Conservation (phyloP, 805 yeast species). For the Suhomyces canberraensis region DNA sequence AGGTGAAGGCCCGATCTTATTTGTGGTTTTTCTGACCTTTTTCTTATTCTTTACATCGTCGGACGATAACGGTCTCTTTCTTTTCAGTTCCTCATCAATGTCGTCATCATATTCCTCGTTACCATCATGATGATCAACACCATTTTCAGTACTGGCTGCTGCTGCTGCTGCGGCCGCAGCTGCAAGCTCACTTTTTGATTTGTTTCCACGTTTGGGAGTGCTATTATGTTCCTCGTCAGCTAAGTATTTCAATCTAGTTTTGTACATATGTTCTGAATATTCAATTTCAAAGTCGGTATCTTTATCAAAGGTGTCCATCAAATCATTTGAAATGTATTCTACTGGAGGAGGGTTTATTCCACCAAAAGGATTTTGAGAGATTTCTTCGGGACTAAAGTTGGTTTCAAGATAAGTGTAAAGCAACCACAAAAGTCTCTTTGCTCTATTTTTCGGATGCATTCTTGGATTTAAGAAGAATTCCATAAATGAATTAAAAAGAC, state of each 20-base stretch:
- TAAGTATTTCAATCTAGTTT: constrained; percentile 37
- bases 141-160: neutral
- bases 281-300: constrained; percentile 49
- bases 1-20: constrained; percentile 7
- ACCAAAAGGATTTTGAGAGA: constrained; percentile 59
- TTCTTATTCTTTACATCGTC: constrained; percentile 5
- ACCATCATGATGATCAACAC: constrained; percentile 6
- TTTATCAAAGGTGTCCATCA: constrained; percentile 33
- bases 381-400: constrained; percentile 48
- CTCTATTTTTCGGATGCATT: constrained; percentile 63
- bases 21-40: constrained; percentile 2
- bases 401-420: constrained; percentile 79
- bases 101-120: constrained; percentile 8
- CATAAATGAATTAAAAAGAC: constrained; percentile 46
- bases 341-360: constrained; percentile 28
- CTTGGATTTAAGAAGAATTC: constrained; percentile 67
- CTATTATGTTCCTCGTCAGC: constrained; percentile 37
- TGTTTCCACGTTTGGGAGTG: constrained; percentile 32
- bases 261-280: constrained; percentile 48
- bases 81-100: neutral
- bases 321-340: constrained; percentile 27
- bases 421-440: constrained; percentile 77
- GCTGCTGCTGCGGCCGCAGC: constrained; percentile 4
- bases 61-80: constrained; percentile 3
- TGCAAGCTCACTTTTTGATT: constrained; percentile 21